These are phyloP conservation scores for Solanum hybrid DNA, from an alignment of 305 asterid species.

Conservation along the genomic window DNA sequence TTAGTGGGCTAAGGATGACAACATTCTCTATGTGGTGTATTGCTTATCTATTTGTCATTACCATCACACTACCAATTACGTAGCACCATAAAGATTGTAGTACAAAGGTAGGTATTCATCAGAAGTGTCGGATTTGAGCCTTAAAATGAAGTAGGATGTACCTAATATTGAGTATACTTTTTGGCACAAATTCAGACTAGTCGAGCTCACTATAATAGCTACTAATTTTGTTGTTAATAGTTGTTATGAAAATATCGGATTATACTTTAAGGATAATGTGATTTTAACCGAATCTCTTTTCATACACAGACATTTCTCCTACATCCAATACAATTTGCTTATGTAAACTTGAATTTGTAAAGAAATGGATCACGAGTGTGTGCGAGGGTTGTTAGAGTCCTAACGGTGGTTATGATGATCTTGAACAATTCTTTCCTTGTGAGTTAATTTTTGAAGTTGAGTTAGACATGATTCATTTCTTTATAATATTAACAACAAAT, in stretches of 20 bases:
- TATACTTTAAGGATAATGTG: neutral
- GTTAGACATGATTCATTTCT: neutral
- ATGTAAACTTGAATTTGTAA: neutral
- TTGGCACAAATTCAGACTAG: neutral
- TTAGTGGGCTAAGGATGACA: neutral
- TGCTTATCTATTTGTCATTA: neutral
- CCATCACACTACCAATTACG: neutral
- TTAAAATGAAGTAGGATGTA: neutral
- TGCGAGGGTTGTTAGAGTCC: neutral
- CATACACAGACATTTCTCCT: neutral
- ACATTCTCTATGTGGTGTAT: neutral
- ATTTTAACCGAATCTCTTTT: too few relatives aligned
- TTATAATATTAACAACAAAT: neutral
- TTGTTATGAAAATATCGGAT: neutral
- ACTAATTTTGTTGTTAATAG: neutral
- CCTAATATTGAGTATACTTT: neutral
- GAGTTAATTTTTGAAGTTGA: neutral
- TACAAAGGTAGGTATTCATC: neutral
- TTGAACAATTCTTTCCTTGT: accelerated
- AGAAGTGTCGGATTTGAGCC: neutral
- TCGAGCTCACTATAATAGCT: neutral
- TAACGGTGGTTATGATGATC: neutral
- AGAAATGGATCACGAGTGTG: neutral
- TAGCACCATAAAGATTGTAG: neutral
- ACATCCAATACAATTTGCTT: neutral